These are phyloP conservation scores for Rhodotorula mucilaginosa DNA, from an alignment of 1,284 basidiomycete genomes.

Conservation along the genomic window DNA sequence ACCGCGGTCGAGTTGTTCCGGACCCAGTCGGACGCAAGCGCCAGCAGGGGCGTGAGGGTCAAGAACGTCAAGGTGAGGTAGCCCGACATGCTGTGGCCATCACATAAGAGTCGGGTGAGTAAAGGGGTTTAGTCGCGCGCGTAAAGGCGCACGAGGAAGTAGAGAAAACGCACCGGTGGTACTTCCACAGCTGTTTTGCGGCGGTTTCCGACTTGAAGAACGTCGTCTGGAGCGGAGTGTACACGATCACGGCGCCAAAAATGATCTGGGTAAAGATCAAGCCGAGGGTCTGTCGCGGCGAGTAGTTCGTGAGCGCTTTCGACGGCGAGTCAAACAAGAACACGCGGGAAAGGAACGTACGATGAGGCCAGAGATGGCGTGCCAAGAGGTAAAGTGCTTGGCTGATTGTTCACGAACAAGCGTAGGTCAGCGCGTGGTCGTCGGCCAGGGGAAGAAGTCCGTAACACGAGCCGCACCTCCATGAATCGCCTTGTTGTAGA, in stretches of 20 bases:
- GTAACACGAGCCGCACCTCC: constrained; percentile 17
- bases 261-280: constrained; percentile 37
- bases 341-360: constrained; percentile 1
- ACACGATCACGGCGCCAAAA: constrained; percentile 39
- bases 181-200: constrained; percentile 42
- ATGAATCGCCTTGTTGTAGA: constrained; percentile 41
- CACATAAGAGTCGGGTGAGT: too few relatives aligned
- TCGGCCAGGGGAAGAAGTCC: background rate
- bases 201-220: constrained; percentile 33
- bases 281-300: constrained; percentile 21
- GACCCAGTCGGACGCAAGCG: constrained; percentile 41
- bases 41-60: constrained; percentile 35
- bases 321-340: too few relatives aligned
- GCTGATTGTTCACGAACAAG: constrained; percentile 7
- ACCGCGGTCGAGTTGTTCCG: constrained; percentile 17
- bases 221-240: constrained; percentile 23
- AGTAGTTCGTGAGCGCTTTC: too few relatives aligned
- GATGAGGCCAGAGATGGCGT: constrained; percentile 36
- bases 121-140: too few relatives aligned
- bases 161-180: constrained; percentile 32
- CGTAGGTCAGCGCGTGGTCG: background rate
- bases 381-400: constrained; percentile 40
- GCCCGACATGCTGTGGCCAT: constrained; percentile 29
- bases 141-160: background rate
- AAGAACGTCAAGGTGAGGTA: constrained; percentile 38